Conservation (phyloP, 257 asterid species). For the Cinchona pubescens region DNA sequence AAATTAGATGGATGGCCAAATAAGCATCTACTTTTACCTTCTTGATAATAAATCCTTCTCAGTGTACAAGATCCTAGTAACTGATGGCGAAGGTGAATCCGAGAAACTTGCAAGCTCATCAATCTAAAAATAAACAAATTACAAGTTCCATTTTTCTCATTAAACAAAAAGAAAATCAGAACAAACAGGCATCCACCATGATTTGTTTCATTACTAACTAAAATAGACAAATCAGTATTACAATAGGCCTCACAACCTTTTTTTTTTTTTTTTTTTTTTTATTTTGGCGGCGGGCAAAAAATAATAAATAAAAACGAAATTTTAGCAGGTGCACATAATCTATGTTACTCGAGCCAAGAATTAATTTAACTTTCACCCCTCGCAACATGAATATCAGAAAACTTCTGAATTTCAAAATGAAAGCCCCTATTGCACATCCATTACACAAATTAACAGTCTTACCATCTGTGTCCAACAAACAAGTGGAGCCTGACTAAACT, state of each 20-base stretch:
- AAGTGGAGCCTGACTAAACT: too few relatives aligned
- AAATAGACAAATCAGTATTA: not conserved
- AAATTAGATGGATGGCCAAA: not conserved
- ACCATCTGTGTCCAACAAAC: not conserved
- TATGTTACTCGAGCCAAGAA: not conserved
- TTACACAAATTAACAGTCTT: not conserved
- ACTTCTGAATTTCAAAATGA: not conserved
- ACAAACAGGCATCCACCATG: not conserved
- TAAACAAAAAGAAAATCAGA: not conserved
- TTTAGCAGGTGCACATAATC: not conserved
- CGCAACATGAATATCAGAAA: too few relatives aligned
- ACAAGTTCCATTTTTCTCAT: slow-evolving; percentile 6
- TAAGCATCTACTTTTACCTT: slow-evolving; percentile 40
- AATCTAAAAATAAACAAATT: slow-evolving; percentile 42
- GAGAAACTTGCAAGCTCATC: slow-evolving; percentile 83
- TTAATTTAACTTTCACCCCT: not conserved
- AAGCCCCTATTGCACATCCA: not conserved
- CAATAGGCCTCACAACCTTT: not conserved
- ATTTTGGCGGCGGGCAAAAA: too few relatives aligned
- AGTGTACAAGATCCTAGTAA: slow-evolving; percentile 82
- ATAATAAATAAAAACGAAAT: not conserved
- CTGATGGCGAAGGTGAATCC: slow-evolving; percentile 83
- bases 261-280: too few relatives aligned
- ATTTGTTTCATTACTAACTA: not conserved
- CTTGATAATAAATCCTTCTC: slow-evolving; percentile 83